Evolutionary conservation across 73 alveolate genomes (phyloP).

Genomic region (Tetrahymena malaccensis): DNA sequence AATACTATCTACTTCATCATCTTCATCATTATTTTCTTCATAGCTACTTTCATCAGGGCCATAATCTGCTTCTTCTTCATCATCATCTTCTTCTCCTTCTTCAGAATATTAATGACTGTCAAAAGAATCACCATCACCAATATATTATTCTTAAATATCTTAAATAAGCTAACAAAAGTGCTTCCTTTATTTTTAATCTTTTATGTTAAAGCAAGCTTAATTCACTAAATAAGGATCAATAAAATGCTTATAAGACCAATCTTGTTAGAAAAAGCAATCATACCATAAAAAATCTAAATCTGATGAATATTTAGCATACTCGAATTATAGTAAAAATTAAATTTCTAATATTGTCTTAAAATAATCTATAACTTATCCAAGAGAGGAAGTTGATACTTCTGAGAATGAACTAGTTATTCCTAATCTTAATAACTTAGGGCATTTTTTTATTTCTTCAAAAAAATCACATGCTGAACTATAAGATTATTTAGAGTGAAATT

Average conservation of each 20-base stretch:
- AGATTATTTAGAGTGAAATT: background rate
- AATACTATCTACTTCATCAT: background rate
- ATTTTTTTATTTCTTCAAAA: too few species aligned
- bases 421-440: background rate
- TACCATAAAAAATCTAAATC: background rate
- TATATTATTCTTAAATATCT: background rate
- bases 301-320: background rate
- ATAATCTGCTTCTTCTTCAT: background rate
- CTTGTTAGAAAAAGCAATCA: background rate
- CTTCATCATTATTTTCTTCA: background rate
- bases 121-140: background rate
- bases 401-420: too few species aligned
- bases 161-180: too few species aligned
- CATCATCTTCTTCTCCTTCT: background rate
- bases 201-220: too few species aligned
- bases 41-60: background rate
- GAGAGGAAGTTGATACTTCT: background rate
- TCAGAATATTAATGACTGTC: background rate
- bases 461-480: background rate
- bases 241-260: background rate
- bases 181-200: too few species aligned
- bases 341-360: background rate
- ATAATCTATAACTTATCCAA: background rate
- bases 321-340: background rate
- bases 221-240: background rate